A percentile compares a stretch with the other conserved stretches of the same genome.
These are phyloP conservation scores for Euphrasia confusa DNA, from an alignment of 257 asterid species.

Conservation along the genomic window DNA sequence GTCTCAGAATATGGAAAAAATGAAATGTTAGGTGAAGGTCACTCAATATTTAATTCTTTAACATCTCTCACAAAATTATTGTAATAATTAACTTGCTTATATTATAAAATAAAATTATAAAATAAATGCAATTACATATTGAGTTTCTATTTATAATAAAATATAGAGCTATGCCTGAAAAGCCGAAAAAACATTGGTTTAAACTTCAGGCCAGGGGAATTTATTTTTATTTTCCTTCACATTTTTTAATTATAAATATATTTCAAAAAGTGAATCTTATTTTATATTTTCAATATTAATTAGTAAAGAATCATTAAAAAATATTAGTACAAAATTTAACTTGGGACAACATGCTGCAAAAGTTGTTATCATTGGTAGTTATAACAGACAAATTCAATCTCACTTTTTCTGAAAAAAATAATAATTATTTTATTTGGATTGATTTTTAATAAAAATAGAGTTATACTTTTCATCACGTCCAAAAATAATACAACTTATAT, in stretches of 20 bases:
- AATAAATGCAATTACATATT: too few relatives aligned
- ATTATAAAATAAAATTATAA: too few relatives aligned
- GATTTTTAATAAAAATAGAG: background rate
- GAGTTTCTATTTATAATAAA: too few relatives aligned
- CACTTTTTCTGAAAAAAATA: constrained; percentile 13
- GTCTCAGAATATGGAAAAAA: too few relatives aligned
- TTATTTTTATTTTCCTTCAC: constrained; percentile 26
- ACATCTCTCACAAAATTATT: too few relatives aligned
- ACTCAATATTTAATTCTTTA: too few relatives aligned
- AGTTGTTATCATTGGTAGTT: constrained; percentile 46
- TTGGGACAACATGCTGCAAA: constrained; percentile 56
- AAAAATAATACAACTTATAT: constrained; percentile 17
- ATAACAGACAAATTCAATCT: constrained; percentile 45
- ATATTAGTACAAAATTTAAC: constrained; percentile 4
- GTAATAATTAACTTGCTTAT: too few relatives aligned
- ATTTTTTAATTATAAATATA: constrained; percentile 27
- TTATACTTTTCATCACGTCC: constrained; percentile 8
- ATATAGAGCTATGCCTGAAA: too few relatives aligned
- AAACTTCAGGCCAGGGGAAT: constrained; percentile 21
- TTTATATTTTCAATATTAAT: constrained; percentile 4
- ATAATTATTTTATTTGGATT: background rate
- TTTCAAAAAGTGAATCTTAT: background rate
- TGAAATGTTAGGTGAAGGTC: too few relatives aligned
- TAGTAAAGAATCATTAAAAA: background rate
- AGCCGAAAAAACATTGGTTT: constrained; percentile 56